phyloP scores from a whole-genome alignment of 495 filamentous ascomycete species.

The Geopyxis carbonaria region DNA sequence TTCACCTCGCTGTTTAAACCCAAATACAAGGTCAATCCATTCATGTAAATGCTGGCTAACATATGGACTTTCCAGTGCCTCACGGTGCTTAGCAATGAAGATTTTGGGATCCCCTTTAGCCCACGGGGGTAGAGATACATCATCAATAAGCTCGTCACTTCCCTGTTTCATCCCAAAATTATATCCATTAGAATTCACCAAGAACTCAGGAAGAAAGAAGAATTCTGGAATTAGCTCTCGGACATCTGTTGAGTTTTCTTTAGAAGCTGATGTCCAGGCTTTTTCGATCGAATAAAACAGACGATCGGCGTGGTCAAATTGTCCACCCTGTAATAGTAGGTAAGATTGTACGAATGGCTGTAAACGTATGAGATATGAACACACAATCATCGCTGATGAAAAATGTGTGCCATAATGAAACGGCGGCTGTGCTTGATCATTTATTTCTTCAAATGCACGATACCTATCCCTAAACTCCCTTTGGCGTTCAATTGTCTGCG shows the following conservation, averaged over 20 bases:
- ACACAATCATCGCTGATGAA: conserved; percentile 96
- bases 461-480: conserved; percentile 67
- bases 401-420: conserved; percentile 99
- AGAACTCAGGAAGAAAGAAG: conserved; percentile 87
- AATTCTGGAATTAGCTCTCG: conserved; percentile 91
- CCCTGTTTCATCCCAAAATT: conserved; percentile 82
- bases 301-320: conserved; percentile 86
- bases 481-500: conserved; percentile 60
- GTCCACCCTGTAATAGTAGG: conserved; percentile 91
- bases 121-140: conserved; percentile 80
- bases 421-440: conserved; percentile 53
- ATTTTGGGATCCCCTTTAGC: conserved; percentile 92
- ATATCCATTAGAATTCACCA: conserved; percentile 79
- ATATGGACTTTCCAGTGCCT: conserved; percentile 85
- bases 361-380: conserved; percentile 84
- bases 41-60: conserved; percentile 79
- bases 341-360: conserved; percentile 95
- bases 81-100: conserved; percentile 84
- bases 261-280: conserved; percentile 80
- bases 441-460: conserved; percentile 79
- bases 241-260: conserved; percentile 81
- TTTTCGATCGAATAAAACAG: conserved; percentile 86
- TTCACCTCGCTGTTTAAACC: conserved; percentile 85
- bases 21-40: conserved; percentile 95
- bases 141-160: conserved; percentile 57